Evolutionary conservation across 2,329 filamentous ascomycete species (phyloP), one percentile per base, ranked within the genome.

Genomic region (Dendryphion nanum): DNA sequence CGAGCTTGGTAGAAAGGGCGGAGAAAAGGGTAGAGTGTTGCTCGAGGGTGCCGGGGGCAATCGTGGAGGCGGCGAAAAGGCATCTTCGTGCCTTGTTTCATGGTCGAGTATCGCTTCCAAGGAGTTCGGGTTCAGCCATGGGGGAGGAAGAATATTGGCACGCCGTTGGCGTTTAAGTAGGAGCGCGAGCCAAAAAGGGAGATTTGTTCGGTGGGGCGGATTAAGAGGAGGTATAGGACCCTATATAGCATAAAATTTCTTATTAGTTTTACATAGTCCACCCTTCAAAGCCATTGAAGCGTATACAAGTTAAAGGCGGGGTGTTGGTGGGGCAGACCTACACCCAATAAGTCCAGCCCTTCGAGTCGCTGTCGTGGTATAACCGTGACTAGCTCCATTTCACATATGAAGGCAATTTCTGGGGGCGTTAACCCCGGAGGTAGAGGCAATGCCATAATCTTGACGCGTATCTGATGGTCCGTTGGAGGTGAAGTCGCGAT

Each of bases 331-430:
- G 59, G 57, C 54, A 53, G 42, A 80, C 85, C 74, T 75, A 97
- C 93, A 50, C 85, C 83, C 38, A 98, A 79, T 45, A 98, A 78
- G 54, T 87, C 77, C 47, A 98, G 85, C 51, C 81, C 81, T 50
- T 96, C 89, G 37, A 98, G 82, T 48, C 86, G 81, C 66, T 97
- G 90, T 37, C 93, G 86, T 23, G 93, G 93, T 34, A 97, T 82
- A 16, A 98, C 79, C 0, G 90, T 96, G 39, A 98, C 86, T 57
- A 89, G 80, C 71, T 97, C 91, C 89, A 96, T 97, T 72, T 98
- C 93, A 67, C 90, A 95, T 18, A 97, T 74, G 61, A 97, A 98
- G 35, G 89, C 86, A 31, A 94, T 86, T 71, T 98, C 93, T 48
- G 86, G 76, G 42, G 93, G 89, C 54, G 86, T 85, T 30, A 96